Percentiles rank a stretch among this genome's conserved stretches.
phyloP scores from a whole-genome alignment of 805 yeast species.

The Yarrowia sp. region DNA sequence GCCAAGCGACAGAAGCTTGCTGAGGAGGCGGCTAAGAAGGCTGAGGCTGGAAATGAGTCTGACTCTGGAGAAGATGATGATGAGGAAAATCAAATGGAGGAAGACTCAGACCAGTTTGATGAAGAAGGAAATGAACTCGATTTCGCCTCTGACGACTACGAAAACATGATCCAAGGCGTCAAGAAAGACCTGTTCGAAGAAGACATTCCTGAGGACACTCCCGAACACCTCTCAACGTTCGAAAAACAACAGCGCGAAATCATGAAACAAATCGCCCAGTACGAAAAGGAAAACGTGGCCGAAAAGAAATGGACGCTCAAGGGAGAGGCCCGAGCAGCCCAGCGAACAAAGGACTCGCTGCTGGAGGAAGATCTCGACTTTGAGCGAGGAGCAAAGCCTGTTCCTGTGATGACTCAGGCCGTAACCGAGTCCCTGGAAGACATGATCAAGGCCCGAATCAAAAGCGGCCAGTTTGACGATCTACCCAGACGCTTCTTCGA shows the following conservation, averaged over 20 bases:
- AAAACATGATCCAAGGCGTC: constrained; percentile 12
- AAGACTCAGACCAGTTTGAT: too few species aligned
- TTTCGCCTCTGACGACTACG: constrained; percentile 24
- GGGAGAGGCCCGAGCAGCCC: constrained; percentile 82
- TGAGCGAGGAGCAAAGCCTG: constrained; percentile 92
- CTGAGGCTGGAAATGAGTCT: neutral
- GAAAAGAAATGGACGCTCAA: constrained; percentile 91
- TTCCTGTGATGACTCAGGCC: constrained; percentile 89
- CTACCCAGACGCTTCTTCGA: constrained; percentile 63
- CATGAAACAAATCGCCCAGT: constrained; percentile 67
- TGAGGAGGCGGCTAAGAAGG: constrained; percentile 28
- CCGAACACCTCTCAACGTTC: constrained; percentile 62
- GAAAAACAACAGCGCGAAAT: constrained; percentile 78
- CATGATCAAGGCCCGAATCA: constrained; percentile 76
- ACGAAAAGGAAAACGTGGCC: constrained; percentile 85
- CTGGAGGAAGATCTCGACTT: constrained; percentile 75
- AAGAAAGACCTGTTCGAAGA: constrained; percentile 42
- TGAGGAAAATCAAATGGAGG: constrained; percentile 31
- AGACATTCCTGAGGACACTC: constrained; percentile 55
- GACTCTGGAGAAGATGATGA: constrained; percentile 27
- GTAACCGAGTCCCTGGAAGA: constrained; percentile 85
- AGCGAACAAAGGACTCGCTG: constrained; percentile 81
- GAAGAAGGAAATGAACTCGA: too few species aligned
- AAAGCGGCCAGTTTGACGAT: constrained; percentile 75
- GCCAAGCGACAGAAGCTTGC: constrained; percentile 3